These are phyloP conservation scores for Lathyrus tuberosus DNA, from an alignment of 306 rosid species.

Conservation along the genomic window DNA sequence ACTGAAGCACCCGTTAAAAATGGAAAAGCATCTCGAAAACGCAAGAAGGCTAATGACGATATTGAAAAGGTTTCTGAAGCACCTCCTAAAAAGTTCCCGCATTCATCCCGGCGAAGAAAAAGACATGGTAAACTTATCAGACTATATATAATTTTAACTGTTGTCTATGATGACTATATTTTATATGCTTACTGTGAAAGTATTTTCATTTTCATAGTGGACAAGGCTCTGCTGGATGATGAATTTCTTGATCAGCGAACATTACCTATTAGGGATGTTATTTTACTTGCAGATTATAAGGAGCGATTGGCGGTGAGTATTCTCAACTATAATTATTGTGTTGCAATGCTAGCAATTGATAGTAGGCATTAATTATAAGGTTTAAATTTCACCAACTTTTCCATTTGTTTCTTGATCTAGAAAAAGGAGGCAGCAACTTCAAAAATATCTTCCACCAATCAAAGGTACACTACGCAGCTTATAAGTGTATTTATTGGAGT, in stretches of 20 bases:
- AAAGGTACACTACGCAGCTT: constrained; percentile 59
- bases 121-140: constrained; percentile 57
- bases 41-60: constrained; percentile 52
- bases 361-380: constrained; percentile 1
- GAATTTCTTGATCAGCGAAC: constrained; percentile 68
- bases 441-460: constrained; percentile 47
- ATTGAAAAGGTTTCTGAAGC: constrained; percentile 41
- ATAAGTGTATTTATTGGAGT: constrained; percentile 5
- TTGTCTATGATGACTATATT: constrained; percentile 21
- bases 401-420: constrained; percentile 49
- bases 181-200: constrained; percentile 36
- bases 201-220: constrained; percentile 52
- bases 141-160: neutral
- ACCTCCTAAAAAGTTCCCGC: constrained; percentile 71
- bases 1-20: constrained; percentile 55
- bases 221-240: constrained; percentile 78
- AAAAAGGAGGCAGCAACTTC: constrained; percentile 64
- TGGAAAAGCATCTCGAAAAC: constrained; percentile 57
- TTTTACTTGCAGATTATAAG: constrained; percentile 63
- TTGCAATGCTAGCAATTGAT: constrained; percentile 2
- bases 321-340: constrained; percentile 27
- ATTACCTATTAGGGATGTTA: constrained; percentile 63
- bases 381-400: constrained; percentile 33
- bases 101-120: constrained; percentile 72
- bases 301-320: constrained; percentile 67